These are phyloP conservation scores for Acorus gramineus DNA, from an alignment of 106 monocot genomes.

Conservation along the genomic window DNA sequence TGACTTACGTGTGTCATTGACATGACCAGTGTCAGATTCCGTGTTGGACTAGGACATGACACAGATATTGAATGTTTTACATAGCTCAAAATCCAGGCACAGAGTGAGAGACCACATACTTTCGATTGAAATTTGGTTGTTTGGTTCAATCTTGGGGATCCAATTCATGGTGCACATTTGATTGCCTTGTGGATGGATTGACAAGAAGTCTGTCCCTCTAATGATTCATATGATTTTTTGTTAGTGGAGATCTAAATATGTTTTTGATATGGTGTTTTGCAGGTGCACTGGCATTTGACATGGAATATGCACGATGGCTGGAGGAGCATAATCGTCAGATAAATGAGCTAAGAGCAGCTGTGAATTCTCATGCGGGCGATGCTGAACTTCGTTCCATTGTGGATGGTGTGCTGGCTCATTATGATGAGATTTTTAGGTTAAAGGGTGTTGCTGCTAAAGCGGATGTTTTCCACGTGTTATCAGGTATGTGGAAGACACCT, in stretches of 20 bases:
- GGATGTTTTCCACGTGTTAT: slow-evolving; percentile 90
- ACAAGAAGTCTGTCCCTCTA: no score
- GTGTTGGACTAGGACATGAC: no score
- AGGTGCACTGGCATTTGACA: slow-evolving; percentile 82
- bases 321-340: slow-evolving; percentile 80
- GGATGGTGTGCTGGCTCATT: slow-evolving; percentile 72
- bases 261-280: background rate
- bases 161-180: no score
- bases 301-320: slow-evolving; percentile 82
- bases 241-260: background rate
- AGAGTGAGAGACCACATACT: no score
- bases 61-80: no score
- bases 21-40: no score
- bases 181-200: no score
- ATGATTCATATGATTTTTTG: background rate
- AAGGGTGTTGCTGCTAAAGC: slow-evolving; percentile 75
- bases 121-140: no score
- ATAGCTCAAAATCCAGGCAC: no score
- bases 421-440: slow-evolving; percentile 73
- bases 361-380: slow-evolving; percentile 88
- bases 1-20: no score
- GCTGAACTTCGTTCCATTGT: slow-evolving; percentile 64
- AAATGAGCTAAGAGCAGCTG: slow-evolving; percentile 73
- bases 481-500: slow-evolving; percentile 98
- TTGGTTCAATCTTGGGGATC: no score